Evolutionary conservation across 106 monocot genomes (phyloP).

Genomic region (Apostasia shenzhenica): DNA sequence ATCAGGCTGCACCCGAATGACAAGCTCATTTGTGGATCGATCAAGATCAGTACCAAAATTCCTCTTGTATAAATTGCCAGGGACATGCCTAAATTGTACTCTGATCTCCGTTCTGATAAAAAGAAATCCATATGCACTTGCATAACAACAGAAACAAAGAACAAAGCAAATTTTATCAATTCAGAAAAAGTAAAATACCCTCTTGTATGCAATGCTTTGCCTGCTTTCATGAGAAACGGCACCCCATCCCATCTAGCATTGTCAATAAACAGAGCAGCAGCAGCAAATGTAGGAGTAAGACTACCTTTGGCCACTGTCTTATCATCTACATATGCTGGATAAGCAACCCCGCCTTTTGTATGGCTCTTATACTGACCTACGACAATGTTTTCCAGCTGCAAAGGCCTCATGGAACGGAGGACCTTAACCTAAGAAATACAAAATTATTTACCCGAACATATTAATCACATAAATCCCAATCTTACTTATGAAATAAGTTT

Average conservation of each 20-base stretch:
- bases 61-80: slow-evolving; percentile 80
- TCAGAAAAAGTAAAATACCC: slow-evolving; percentile 25
- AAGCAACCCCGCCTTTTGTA: slow-evolving; percentile 56
- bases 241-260: slow-evolving; percentile 98
- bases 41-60: slow-evolving; percentile 88
- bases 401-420: slow-evolving; percentile 72
- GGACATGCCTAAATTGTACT: slow-evolving; percentile 91
- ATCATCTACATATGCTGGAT: slow-evolving; percentile 73
- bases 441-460: background rate
- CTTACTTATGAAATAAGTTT: too few species aligned
- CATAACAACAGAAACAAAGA: background rate
- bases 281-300: slow-evolving; percentile 87
- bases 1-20: slow-evolving; percentile 89
- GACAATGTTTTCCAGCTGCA: slow-evolving; percentile 70
- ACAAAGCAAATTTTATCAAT: background rate
- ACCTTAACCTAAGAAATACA: slow-evolving; percentile 70
- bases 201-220: slow-evolving; percentile 71
- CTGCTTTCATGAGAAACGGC: slow-evolving; percentile 95
- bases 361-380: slow-evolving; percentile 87
- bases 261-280: slow-evolving; percentile 83
- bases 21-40: slow-evolving; percentile 90
- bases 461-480: background rate
- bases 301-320: slow-evolving; percentile 73
- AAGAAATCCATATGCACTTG: slow-evolving; percentile 1
- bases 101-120: slow-evolving; percentile 75